Percentiles rank a stretch among this genome's conserved stretches.
Conservation (phyloP, 306 rosid species). For the Calophaca sinica region DNA sequence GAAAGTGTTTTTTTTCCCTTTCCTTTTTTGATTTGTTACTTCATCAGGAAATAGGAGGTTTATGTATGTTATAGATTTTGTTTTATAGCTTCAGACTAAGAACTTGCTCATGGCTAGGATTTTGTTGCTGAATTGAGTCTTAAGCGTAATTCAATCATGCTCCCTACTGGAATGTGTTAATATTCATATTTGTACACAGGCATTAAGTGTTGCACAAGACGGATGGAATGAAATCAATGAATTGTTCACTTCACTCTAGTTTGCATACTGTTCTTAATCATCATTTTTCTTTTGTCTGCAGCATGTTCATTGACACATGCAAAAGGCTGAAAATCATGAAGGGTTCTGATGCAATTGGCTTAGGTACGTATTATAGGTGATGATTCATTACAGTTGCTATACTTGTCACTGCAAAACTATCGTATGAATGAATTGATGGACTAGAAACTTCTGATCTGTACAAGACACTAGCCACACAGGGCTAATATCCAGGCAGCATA, state of each 20-base stretch:
- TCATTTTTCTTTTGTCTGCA: conserved; percentile 47
- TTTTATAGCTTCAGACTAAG: background rate
- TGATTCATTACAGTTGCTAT: background rate
- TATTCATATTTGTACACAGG: conserved; percentile 9
- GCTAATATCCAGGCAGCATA: conserved; percentile 6
- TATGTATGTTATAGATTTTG: conserved; percentile 10
- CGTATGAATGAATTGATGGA: conserved; percentile 27
- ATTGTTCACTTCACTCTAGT: conserved; percentile 19
- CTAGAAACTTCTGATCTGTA: conserved; percentile 1
- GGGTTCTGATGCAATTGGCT: conserved; percentile 61
- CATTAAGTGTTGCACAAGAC: background rate
- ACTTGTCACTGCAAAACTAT: conserved; percentile 6
- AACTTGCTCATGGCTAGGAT: background rate
- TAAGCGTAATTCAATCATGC: background rate
- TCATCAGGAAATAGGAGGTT: background rate
- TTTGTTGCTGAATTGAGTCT: background rate
- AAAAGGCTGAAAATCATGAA: conserved; percentile 60
- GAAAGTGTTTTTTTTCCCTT: background rate
- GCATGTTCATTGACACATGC: conserved; percentile 62
- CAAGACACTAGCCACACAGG: background rate
- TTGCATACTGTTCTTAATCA: conserved; percentile 31
- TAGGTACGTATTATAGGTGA: conserved; percentile 56
- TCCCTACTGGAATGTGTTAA: background rate
- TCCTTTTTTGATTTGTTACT: background rate
- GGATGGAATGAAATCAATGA: background rate